Percentiles rank a stretch among this genome's conserved stretches.
These are phyloP conservation scores for Populus davidiana DNA, from an alignment of 345 rosid genomes.

Conservation along the genomic window DNA sequence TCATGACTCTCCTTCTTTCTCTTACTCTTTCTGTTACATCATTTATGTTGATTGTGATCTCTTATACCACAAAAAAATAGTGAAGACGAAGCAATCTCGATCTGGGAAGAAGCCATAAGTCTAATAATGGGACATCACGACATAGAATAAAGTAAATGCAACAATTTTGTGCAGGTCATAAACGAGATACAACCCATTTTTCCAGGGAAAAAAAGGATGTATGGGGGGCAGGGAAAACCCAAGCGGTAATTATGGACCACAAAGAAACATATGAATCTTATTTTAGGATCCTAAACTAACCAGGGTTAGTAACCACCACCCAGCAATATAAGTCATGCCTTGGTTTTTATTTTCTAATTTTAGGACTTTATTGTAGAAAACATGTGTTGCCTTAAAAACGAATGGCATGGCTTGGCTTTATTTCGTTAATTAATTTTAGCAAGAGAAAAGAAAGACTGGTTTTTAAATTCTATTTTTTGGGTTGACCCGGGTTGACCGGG, in stretches of 20 bases:
- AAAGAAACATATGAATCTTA: not conserved
- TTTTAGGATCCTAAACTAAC: not conserved
- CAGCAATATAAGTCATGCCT: not conserved
- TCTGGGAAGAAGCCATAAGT: conserved; percentile 65
- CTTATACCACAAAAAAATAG: conserved; percentile 57
- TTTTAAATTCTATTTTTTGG: too few relatives aligned
- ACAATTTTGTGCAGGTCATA: not conserved
- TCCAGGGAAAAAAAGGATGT: too few relatives aligned
- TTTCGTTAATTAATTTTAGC: too few relatives aligned
- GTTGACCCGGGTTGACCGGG: too few relatives aligned
- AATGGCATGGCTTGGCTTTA: too few relatives aligned
- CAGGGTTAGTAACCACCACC: not conserved
- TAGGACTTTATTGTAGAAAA: not conserved
- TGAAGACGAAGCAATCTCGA: conserved; percentile 55
- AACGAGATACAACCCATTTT: conserved; percentile 1
- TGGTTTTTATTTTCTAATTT: conserved; percentile 1
- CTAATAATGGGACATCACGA: not conserved
- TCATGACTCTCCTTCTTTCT: too few relatives aligned
- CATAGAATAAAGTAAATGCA: not conserved
- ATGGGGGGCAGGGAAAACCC: not conserved
- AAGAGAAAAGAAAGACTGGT: too few relatives aligned
- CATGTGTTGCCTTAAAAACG: not conserved
- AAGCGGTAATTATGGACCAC: not conserved
- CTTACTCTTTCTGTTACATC: conserved; percentile 34
- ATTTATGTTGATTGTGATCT: conserved; percentile 49